These are phyloP conservation scores for Cadophora sp. DNA, from an alignment of 2,329 filamentous ascomycete genomes.

Conservation along the genomic window DNA sequence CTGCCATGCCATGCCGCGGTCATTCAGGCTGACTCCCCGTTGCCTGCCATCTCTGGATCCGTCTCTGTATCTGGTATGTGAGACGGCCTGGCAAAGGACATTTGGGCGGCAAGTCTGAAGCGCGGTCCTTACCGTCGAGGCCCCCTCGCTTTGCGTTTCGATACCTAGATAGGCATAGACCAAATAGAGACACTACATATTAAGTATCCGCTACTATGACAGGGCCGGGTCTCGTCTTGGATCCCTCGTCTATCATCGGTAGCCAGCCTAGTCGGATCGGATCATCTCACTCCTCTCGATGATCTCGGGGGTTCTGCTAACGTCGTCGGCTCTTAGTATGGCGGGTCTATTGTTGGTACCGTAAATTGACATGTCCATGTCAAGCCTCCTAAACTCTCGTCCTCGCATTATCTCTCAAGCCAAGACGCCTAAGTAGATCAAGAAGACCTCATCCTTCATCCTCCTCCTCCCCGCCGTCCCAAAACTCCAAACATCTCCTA, in stretches of 20 bases:
- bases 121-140: constrained; percentile 17
- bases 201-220: constrained; percentile 13
- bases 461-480: constrained; percentile 18
- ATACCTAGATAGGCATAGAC: constrained; percentile 21
- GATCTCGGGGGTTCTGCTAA: background rate
- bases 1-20: constrained; percentile 6
- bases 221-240: constrained; percentile 20
- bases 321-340: background rate
- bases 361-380: background rate
- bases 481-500: constrained; percentile 39
- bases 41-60: constrained; percentile 12
- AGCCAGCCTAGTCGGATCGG: constrained; percentile 17
- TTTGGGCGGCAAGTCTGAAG: constrained; percentile 21
- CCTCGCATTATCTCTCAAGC: background rate
- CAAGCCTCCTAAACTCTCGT: constrained; percentile 19
- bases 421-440: constrained; percentile 8
- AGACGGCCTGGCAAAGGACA: background rate
- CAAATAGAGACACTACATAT: background rate
- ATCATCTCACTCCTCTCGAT: constrained; percentile 16
- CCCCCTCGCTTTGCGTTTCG: constrained; percentile 2
- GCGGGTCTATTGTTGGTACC: constrained; percentile 9
- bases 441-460: constrained; percentile 7
- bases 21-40: constrained; percentile 8
- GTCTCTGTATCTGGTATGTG: constrained; percentile 5
- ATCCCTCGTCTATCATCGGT: constrained; percentile 21